A percentile compares a stretch with the other conserved stretches of the same genome.
Evolutionary conservation across 805 yeast species (phyloP).

Genomic region (Yarrowia alimentaria): DNA sequence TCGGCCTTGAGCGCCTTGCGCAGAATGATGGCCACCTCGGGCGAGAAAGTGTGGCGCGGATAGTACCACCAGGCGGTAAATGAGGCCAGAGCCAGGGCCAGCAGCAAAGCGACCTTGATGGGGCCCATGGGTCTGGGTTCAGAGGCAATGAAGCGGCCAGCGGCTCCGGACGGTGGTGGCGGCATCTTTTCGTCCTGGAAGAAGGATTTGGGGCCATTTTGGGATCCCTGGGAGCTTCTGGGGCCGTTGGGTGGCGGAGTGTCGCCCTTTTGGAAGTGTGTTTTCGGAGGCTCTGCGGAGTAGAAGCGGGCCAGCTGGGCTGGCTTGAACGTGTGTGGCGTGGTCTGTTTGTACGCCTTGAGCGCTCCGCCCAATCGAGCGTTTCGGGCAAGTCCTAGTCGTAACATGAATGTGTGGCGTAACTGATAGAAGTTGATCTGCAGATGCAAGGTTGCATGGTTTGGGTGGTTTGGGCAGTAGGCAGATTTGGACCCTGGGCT

Average conservation of each 20-base stretch:
- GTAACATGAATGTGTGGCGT: no score
- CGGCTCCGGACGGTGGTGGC: constrained; percentile 22
- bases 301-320: background rate
- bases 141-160: background rate
- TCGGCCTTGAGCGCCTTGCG: constrained; percentile 84
- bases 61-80: background rate
- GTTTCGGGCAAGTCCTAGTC: no score
- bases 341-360: no score
- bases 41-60: constrained; percentile 46
- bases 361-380: no score
- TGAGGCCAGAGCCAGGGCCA: background rate
- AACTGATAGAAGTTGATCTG: no score
- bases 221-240: no score
- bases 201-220: background rate
- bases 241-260: constrained; percentile 1
- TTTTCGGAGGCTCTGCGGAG: background rate
- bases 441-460: no score
- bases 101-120: background rate
- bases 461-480: no score
- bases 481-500: no score
- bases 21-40: constrained; percentile 65
- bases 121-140: background rate
- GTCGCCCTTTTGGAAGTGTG: constrained; percentile 2
- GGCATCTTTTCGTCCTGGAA: constrained; percentile 8
- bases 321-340: no score